Conservation (phyloP, 2,329 filamentous ascomycete species). For the Sclerotinia spermophila region DNA sequence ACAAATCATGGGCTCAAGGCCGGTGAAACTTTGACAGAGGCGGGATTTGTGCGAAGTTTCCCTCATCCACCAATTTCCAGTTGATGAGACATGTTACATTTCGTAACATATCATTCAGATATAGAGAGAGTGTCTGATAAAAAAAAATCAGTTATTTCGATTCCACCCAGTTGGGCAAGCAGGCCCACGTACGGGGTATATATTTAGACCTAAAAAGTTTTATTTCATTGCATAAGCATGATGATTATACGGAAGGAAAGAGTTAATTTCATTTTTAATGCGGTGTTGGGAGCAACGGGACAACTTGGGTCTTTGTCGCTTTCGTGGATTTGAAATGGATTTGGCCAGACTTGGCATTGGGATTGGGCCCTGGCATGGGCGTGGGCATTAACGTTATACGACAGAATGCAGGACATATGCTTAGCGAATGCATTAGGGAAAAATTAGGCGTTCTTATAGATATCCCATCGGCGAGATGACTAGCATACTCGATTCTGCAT, state of each 20-base stretch:
- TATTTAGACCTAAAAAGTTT: neutral
- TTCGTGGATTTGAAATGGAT: neutral
- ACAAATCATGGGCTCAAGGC: slow-evolving; percentile 4
- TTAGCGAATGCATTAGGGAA: neutral
- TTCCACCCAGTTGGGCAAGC: neutral
- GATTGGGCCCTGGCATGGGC: neutral
- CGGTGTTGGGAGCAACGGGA: slow-evolving; percentile 8
- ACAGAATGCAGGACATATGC: neutral
- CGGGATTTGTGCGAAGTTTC: slow-evolving; percentile 13
- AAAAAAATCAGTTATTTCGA: neutral
- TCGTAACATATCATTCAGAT: neutral
- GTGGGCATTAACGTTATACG: slow-evolving; percentile 4
- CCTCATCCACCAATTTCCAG: slow-evolving; percentile 7
- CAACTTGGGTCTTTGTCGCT: neutral
- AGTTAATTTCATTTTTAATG: neutral
- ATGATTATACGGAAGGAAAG: neutral
- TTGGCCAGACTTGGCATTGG: neutral
- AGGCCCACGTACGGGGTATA: neutral
- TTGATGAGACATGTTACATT: neutral
- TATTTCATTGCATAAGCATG: neutral
- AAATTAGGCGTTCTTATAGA: slow-evolving; percentile 3
- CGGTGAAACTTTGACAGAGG: slow-evolving; percentile 11
- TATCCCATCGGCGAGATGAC: slow-evolving; percentile 13
- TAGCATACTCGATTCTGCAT: slow-evolving; percentile 4
- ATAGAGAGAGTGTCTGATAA: neutral